These are phyloP conservation scores for Pleurozium schreberi DNA, from an alignment of 225 moss, liverwort and hornwort species.

Conservation along the genomic window DNA sequence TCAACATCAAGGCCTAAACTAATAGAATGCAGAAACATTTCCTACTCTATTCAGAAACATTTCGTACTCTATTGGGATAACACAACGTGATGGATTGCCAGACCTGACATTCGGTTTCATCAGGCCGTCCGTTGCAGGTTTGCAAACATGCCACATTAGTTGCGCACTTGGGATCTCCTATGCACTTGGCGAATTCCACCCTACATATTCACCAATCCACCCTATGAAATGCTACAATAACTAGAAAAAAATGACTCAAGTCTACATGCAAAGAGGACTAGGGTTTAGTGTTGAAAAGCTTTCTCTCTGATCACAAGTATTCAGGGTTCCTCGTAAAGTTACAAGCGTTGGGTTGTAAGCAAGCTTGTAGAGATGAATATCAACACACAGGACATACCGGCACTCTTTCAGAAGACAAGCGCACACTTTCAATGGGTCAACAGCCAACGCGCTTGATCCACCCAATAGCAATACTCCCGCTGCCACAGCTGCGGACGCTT, in stretches of 20 bases:
- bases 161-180: constrained; percentile 76
- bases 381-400: constrained; percentile 22
- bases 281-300: not conserved
- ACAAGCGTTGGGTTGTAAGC: not conserved
- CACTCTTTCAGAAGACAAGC: constrained; percentile 85
- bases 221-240: not conserved
- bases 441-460: constrained; percentile 58
- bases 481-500: constrained; percentile 32
- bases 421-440: constrained; percentile 70
- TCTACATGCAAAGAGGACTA: not conserved
- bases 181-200: constrained; percentile 84
- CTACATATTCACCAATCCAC: constrained; percentile 11
- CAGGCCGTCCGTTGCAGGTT: constrained; percentile 87
- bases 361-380: not conserved
- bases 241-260: not conserved
- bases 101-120: constrained; percentile 95
- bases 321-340: not conserved
- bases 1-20: not conserved
- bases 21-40: not conserved
- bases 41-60: not conserved
- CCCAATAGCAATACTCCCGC: constrained; percentile 35
- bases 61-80: not conserved
- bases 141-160: constrained; percentile 95
- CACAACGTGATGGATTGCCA: not conserved
- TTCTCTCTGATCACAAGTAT: not conserved